Conservation (phyloP, 2,329 filamentous ascomycete genomes). For the Colletotrichum chlorophyti region DNA sequence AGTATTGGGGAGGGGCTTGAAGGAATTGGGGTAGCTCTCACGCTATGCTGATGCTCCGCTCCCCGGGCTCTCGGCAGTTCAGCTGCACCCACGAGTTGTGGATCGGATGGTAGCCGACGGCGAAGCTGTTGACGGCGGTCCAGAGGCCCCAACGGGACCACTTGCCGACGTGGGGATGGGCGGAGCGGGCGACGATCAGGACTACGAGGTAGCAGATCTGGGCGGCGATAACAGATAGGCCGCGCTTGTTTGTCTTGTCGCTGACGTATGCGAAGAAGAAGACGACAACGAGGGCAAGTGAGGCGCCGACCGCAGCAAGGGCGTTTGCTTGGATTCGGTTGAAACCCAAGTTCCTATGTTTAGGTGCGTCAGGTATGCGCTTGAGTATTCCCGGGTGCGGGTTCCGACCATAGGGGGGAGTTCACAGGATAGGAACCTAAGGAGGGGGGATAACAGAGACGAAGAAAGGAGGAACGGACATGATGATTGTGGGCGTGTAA, state of each 20-base stretch:
- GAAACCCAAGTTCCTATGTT: slow-evolving; percentile 49
- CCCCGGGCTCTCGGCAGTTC: slow-evolving; percentile 53
- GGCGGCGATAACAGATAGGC: slow-evolving; percentile 49
- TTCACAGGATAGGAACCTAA: no score
- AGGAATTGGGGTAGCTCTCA: no score
- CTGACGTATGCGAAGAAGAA: slow-evolving; percentile 56
- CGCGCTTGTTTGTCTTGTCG: slow-evolving; percentile 51
- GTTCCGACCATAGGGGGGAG: no score
- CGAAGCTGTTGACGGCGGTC: slow-evolving; percentile 57
- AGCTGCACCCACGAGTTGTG: slow-evolving; percentile 61
- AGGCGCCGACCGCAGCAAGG: slow-evolving; percentile 49
- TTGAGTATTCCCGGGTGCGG: background rate
- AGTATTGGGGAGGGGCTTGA: background rate
- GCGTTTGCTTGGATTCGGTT: slow-evolving; percentile 53
- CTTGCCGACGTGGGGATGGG: slow-evolving; percentile 50
- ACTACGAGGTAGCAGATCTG: slow-evolving; percentile 51
- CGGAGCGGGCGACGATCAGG: slow-evolving; percentile 46
- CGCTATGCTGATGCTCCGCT: slow-evolving; percentile 57
- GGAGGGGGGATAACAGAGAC: no score
- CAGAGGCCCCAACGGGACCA: slow-evolving; percentile 58
- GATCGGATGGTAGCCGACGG: slow-evolving; percentile 59
- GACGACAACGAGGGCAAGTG: slow-evolving; percentile 52
- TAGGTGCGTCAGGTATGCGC: background rate
- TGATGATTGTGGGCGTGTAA: slow-evolving; percentile 55
- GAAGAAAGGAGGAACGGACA: slow-evolving; percentile 34